Base-by-base conservation (phyloP, 345 rosid species). In the Dovyalis caffra region DNA sequence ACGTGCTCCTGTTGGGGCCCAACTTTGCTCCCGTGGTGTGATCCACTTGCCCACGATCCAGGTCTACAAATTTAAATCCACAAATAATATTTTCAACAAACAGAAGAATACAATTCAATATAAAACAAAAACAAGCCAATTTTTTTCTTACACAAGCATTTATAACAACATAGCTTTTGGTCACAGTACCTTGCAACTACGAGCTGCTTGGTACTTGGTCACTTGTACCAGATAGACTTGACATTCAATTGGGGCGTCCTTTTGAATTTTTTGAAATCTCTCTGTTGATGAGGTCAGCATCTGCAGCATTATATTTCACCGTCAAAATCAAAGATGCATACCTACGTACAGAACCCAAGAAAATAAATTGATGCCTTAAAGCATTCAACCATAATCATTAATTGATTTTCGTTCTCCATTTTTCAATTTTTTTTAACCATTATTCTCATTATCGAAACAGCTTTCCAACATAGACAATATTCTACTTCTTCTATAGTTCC, bases 41-140 rank as follows among this genome's bases (percentile, higher is more conserved):
- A 90, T 90, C 97, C 99, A 91, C 79, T 96, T 96, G 8, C 99
- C 99, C 25, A 96, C 99, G 31, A 96, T 91, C 99, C 99, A 96
- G 40, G 97, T 89, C 99, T 96, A 72, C 34, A n/a, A n/a, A n/a
- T n/a, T n/a, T n/a, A n/a, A 53, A 23, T 9, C n/a, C 60, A 56
- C 15, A 56, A 8, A 23, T 23, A 25, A 56, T 56, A 56, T 56
- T 53, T 56, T 8, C 5, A 9, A 25, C 28, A 56, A 1, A 23
- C 4, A 56, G 12, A 23, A 10, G 28, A 9, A 9, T 14, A 26
- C 60, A 2, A n/a, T 9, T 23, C 28, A 49, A 18, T 49, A 1
- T 49, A 20, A 14, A 43, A 18, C 49, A 14, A 5, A 43, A 43
- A 43, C 0, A 3, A 43, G 18, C 49, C 49, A n/a, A n/a, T 14